These are phyloP conservation scores for Trametes cubensis DNA, from an alignment of 768 basidiomycete species.

Conservation along the genomic window DNA sequence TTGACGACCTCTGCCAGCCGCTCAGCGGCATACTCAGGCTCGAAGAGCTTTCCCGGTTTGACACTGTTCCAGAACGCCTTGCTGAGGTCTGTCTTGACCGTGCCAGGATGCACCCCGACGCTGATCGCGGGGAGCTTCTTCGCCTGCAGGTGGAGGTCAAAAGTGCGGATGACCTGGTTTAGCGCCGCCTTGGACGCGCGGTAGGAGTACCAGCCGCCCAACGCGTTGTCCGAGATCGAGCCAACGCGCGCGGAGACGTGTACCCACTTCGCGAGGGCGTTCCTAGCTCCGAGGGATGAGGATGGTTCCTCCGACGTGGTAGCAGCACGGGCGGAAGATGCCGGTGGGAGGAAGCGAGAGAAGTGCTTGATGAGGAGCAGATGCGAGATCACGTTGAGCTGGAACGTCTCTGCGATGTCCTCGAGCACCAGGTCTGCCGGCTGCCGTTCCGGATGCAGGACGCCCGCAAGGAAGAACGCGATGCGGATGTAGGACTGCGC, in stretches of 20 bases:
- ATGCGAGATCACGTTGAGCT: slow-evolving; percentile 62
- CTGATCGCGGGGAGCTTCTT: slow-evolving; percentile 51
- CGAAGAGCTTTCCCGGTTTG: slow-evolving; percentile 44
- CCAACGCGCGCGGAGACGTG: slow-evolving; percentile 64
- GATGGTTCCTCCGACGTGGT: too few relatives aligned
- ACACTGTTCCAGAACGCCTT: slow-evolving; percentile 52
- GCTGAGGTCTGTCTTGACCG: slow-evolving; percentile 62
- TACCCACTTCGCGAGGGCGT: slow-evolving; percentile 54
- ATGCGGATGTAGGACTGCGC: slow-evolving; percentile 50
- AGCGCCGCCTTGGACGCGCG: slow-evolving; percentile 64
- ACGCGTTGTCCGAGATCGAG: slow-evolving; percentile 57
- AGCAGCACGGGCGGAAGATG: slow-evolving; percentile 3
- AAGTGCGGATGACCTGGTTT: slow-evolving; percentile 64
- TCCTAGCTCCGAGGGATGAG: too few relatives aligned
- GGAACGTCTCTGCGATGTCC: slow-evolving; percentile 48
- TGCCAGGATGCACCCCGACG: slow-evolving; percentile 62
- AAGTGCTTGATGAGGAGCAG: slow-evolving; percentile 66
- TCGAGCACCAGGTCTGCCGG: slow-evolving; percentile 50
- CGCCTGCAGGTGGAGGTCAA: slow-evolving; percentile 55
- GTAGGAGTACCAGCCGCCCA: slow-evolving; percentile 67
- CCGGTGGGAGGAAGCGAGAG: slow-evolving; percentile 53
- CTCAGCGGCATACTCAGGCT: slow-evolving; percentile 52
- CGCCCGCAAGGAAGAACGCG: slow-evolving; percentile 57
- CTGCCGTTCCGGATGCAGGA: slow-evolving; percentile 57
- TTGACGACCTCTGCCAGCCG: slow-evolving; percentile 51